A percentile compares a stretch with the other conserved stretches of the same genome.
phyloP scores from a whole-genome alignment of 768 basidiomycete genomes.

The Boletus speciosus region DNA sequence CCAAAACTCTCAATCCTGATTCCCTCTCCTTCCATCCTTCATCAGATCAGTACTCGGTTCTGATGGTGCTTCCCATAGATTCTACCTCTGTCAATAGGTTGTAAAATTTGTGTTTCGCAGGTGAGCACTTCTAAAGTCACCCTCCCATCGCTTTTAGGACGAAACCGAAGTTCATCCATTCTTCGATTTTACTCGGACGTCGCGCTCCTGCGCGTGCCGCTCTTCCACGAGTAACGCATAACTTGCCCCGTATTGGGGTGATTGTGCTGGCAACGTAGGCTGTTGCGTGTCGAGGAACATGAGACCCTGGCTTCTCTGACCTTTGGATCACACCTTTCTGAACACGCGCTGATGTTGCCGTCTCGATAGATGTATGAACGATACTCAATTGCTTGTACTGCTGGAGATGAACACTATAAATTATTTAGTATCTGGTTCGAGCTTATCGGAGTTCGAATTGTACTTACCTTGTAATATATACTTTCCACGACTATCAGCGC shows the following conservation, averaged over 20 bases:
- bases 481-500: too few species aligned
- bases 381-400: neutral
- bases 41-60: neutral
- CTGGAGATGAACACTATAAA: too few species aligned
- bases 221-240: conserved; percentile 36
- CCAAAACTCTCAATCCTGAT: conserved; percentile 52
- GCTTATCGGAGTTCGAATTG: too few species aligned
- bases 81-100: neutral
- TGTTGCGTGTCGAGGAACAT: conserved; percentile 38
- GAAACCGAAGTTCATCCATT: conserved; percentile 85
- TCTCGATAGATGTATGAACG: conserved; percentile 2
- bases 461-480: too few species aligned
- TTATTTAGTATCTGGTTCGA: too few species aligned
- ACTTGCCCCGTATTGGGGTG: conserved; percentile 48
- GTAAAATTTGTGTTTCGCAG: neutral
- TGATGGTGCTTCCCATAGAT: conserved; percentile 6
- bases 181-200: conserved; percentile 55
- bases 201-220: conserved; percentile 34
- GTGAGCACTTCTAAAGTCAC: neutral
- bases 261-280: conserved; percentile 35
- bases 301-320: conserved; percentile 71
- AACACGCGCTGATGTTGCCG: conserved; percentile 6
- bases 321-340: neutral
- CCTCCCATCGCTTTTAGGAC: conserved; percentile 35
- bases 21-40: neutral